Conservation (phyloP, 2,329 filamentous ascomycete genomes). For the Grosmannia huntii region DNA sequence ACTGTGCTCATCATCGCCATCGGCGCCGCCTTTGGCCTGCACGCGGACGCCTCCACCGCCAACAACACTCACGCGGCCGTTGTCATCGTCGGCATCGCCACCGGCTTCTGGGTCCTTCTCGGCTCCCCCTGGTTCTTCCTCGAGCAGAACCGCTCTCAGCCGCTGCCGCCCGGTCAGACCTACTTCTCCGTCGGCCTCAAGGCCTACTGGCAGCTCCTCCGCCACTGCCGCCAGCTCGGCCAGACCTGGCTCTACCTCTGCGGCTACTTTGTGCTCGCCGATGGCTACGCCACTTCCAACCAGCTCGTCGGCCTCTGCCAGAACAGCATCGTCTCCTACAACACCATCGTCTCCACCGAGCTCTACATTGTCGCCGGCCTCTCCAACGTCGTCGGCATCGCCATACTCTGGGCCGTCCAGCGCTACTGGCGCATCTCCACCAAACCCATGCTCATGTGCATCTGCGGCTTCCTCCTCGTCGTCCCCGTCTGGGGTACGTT, state of each 20-base stretch:
- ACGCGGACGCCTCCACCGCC: not conserved
- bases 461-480: not conserved
- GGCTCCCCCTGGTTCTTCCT: constrained; percentile 2
- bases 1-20: constrained; percentile 1
- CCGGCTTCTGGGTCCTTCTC: constrained; percentile 1
- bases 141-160: not conserved
- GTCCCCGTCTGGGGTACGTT: not conserved
- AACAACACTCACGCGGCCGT: constrained; percentile 1
- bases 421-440: constrained; percentile 1
- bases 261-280: constrained; percentile 1
- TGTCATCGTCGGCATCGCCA: constrained; percentile 1
- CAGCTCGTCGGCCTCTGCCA: constrained; percentile 1
- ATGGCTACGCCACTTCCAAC: constrained; percentile 1
- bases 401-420: constrained; percentile 1
- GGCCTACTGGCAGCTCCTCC: constrained; percentile 1
- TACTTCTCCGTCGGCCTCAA: not conserved
- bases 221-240: not conserved
- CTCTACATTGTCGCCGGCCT: not conserved
- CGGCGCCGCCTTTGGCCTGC: not conserved
- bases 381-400: constrained; percentile 1
- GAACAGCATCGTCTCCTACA: not conserved
- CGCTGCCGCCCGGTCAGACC: not conserved
- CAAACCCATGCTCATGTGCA: constrained; percentile 1
- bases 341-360: constrained; percentile 1
- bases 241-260: not conserved